phyloP scores from a whole-genome alignment of 257 asterid genomes.

The Plantago major region DNA sequence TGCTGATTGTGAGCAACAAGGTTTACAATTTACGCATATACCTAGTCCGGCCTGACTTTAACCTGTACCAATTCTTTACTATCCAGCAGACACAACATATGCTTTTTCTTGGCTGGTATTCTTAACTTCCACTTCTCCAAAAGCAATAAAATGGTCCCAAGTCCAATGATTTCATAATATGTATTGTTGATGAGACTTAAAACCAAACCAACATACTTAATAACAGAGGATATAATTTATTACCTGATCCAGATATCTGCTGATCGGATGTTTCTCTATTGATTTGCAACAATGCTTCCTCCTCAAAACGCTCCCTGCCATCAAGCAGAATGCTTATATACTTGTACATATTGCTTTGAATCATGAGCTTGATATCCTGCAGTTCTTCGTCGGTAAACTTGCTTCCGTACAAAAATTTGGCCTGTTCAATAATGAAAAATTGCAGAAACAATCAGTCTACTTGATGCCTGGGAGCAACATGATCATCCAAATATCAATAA shows the following conservation, averaged over 20 bases:
- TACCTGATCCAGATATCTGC: constrained; percentile 44
- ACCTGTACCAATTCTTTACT: too few species aligned
- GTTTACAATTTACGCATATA: too few species aligned
- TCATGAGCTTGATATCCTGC: constrained; percentile 90
- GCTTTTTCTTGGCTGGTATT: too few species aligned
- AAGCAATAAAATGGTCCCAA: not conserved
- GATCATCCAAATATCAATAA: too few species aligned
- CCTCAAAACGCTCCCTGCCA: constrained; percentile 95
- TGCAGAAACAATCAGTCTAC: not conserved
- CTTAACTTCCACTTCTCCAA: too few species aligned
- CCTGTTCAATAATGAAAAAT: constrained; percentile 40
- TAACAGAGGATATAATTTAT: not conserved
- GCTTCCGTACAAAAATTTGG: constrained; percentile 78
- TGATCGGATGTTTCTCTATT: constrained; percentile 25
- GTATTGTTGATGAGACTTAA: constrained; percentile 4
- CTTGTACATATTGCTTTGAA: constrained; percentile 89
- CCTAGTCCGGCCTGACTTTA: too few species aligned
- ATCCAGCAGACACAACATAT: too few species aligned
- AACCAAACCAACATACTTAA: not conserved
- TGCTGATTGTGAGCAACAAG: too few species aligned
- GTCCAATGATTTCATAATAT: not conserved
- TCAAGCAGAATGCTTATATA: constrained; percentile 90
- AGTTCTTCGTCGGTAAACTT: constrained; percentile 67
- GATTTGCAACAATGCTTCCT: constrained; percentile 54
- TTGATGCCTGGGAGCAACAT: not conserved